Evolutionary conservation across 495 filamentous ascomycete species (phyloP), one percentile per base, ranked within the genome.

Genomic region (Diplogelasinospora grovesii): DNA sequence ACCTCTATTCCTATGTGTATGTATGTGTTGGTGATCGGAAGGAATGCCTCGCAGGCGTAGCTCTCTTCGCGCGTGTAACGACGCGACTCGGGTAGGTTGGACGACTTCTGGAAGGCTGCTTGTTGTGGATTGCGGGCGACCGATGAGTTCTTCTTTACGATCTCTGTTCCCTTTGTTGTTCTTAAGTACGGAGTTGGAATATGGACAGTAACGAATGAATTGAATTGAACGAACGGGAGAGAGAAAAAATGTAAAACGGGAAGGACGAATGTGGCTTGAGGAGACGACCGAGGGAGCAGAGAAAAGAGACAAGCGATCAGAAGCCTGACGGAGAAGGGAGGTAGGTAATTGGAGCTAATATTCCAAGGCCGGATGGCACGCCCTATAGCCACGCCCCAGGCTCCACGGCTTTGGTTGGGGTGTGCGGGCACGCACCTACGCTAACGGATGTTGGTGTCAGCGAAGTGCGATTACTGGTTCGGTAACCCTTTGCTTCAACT

Each of bases 161-260:
- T 35, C 32, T 31, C 48, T 47, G 45, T 38, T 28, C 48, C 45
- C 45, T 26, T 26, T 13, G 20, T 27, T 21, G 14, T 40, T 30
- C 27, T 20, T 40, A 14, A 23, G 16, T 24, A 40, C 36, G 20
- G 40, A 45, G 20, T 19, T 9, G 27, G 24, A 53, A 49, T 45
- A 54, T 53, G 44, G 48, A 46, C 45, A 52, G 46, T 54, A 61
- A 61, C 58, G 58, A 61, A 47, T 59, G 58, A 39, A 54, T 48
- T 15, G 52, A 59, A 59, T 48, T 15, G 48, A 54, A 54, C 32
- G 46, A 49, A 49, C 45, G 28, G 41, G 35, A 47, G 50, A 42
- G 39, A 46, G 45, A 45, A 35, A 48, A 40, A 35, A 37, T 56
- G 50, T 46, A 54, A 52, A 56, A 52, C 49, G 36, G 41, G 49